Evolutionary conservation across 2,329 filamentous ascomycete genomes (phyloP).

Genomic region (Fusarium verticillioides): DNA sequence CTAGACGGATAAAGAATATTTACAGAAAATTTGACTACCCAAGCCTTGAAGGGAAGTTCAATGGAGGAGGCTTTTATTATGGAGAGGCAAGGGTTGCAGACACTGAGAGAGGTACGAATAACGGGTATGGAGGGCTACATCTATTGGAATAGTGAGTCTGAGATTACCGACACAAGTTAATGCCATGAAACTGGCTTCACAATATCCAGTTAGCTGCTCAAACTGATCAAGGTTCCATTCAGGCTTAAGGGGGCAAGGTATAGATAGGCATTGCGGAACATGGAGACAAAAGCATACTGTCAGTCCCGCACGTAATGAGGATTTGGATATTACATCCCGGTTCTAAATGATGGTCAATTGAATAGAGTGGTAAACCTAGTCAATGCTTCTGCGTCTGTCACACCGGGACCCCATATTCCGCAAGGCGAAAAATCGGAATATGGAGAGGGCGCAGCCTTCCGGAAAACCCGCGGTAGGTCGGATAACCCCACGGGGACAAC

Average conservation of each 20-base stretch:
- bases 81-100: background rate
- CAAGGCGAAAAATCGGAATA: background rate
- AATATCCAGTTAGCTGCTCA: background rate
- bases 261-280: background rate
- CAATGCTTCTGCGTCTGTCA: too few species aligned
- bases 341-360: too few species aligned
- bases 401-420: background rate
- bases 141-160: background rate
- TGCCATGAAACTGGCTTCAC: background rate
- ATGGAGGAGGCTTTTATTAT: constrained; percentile 9
- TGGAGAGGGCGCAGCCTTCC: background rate
- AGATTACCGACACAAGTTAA: background rate
- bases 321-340: too few species aligned
- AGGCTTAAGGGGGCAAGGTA: background rate
- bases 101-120: background rate
- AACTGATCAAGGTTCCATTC: background rate
- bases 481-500: background rate
- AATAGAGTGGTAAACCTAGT: accelerated
- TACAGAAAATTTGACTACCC: constrained; percentile 42
- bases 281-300: background rate
- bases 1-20: constrained; percentile 46
- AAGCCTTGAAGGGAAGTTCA: constrained; percentile 42
- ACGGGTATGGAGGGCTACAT: constrained; percentile 12
- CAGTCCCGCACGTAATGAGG: background rate
- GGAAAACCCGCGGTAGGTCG: background rate